phyloP scores from a whole-genome alignment of 1,284 basidiomycete genomes.

The Rhizoctonia solani region DNA sequence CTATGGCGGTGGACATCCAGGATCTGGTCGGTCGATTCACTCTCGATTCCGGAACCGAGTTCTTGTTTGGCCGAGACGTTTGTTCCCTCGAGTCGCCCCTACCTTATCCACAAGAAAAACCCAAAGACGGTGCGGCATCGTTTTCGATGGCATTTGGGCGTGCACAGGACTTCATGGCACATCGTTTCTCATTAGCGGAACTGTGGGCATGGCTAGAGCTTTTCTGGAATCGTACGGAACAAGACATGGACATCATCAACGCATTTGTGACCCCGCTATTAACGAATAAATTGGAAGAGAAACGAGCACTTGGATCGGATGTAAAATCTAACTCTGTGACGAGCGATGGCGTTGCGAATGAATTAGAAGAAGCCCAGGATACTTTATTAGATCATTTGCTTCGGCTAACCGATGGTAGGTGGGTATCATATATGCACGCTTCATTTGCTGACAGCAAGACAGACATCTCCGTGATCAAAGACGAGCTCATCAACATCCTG shows the following conservation, averaged over 20 bases:
- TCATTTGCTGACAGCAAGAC: too few species aligned
- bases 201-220: constrained; percentile 72
- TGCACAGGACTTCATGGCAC: constrained; percentile 59
- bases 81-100: constrained; percentile 32
- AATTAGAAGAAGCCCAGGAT: constrained; percentile 60
- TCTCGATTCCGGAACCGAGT: constrained; percentile 45
- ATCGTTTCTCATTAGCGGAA: constrained; percentile 56
- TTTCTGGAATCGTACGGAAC: constrained; percentile 59
- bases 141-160: constrained; percentile 68
- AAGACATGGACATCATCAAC: constrained; percentile 57
- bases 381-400: constrained; percentile 69
- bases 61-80: constrained; percentile 36
- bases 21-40: constrained; percentile 71
- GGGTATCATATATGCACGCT: too few species aligned
- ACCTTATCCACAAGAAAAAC: constrained; percentile 51
- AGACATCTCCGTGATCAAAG: constrained; percentile 55
- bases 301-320: too few species aligned
- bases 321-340: constrained; percentile 48
- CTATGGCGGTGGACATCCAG: constrained; percentile 50
- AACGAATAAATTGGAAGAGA: constrained; percentile 54
- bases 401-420: constrained; percentile 40
- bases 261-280: constrained; percentile 68
- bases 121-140: constrained; percentile 58
- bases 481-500: constrained; percentile 73
- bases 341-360: constrained; percentile 38